These are phyloP conservation scores for Monilinia fructigena DNA, from an alignment of 2,329 filamentous ascomycete genomes.

Conservation along the genomic window DNA sequence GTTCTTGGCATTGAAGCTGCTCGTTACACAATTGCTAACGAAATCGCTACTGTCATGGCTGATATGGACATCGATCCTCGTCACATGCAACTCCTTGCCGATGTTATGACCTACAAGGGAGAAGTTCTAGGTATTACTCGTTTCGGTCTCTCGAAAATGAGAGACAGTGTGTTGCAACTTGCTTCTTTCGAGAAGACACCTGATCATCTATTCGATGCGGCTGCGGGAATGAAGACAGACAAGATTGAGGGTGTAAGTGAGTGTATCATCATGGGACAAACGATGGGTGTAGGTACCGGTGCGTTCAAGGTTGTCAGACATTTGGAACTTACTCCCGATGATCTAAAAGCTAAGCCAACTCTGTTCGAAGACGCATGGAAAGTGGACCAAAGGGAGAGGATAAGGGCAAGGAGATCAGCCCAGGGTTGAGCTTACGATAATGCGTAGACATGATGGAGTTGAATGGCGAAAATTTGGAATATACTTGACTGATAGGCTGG, in stretches of 20 bases:
- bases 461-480: slow-evolving; percentile 10
- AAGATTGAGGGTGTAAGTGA: slow-evolving; percentile 90
- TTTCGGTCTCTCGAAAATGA: slow-evolving; percentile 94
- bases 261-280: slow-evolving; percentile 98
- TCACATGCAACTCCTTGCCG: slow-evolving; percentile 95
- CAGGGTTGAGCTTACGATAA: slow-evolving; percentile 7
- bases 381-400: slow-evolving; percentile 37
- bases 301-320: slow-evolving; percentile 84
- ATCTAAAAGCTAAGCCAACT: slow-evolving; percentile 53
- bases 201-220: slow-evolving; percentile 94
- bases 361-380: slow-evolving; percentile 70
- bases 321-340: slow-evolving; percentile 62
- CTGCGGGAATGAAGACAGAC: slow-evolving; percentile 87
- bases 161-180: slow-evolving; percentile 88
- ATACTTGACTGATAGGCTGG: slow-evolving; percentile 1
- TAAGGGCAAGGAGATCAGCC: slow-evolving; percentile 26
- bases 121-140: slow-evolving; percentile 95
- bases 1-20: slow-evolving; percentile 95
- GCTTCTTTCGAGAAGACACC: slow-evolving; percentile 98
- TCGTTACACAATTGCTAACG: slow-evolving; percentile 79
- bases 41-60: slow-evolving; percentile 87
- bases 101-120: slow-evolving; percentile 99
- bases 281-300: slow-evolving; percentile 86
- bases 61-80: slow-evolving; percentile 95
- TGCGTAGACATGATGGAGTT: slow-evolving; percentile 14